Conservation (phyloP, 176 grass and related monocot species). For the Secale cereale region DNA sequence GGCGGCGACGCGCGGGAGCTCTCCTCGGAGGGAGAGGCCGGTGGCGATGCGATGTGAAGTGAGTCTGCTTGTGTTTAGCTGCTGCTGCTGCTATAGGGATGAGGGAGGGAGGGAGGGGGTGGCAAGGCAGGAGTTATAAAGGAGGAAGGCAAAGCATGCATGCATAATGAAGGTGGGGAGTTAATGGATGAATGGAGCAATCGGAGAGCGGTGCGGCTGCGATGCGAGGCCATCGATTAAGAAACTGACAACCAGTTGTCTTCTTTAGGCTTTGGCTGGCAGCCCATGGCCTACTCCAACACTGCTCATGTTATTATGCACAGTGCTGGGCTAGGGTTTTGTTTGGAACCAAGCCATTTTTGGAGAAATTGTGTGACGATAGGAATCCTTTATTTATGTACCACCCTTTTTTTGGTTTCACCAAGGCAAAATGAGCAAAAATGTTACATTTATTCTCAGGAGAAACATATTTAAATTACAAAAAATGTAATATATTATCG, state of each 20-base stretch:
- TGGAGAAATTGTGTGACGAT: neutral
- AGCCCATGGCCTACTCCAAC: neutral
- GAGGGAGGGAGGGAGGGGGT: slow-evolving; percentile 5
- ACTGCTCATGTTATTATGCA: neutral
- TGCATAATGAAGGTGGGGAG: slow-evolving; percentile 39
- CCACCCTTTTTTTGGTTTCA: neutral
- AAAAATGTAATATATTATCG: too few species aligned
- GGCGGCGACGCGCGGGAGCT: neutral
- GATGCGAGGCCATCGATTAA: neutral
- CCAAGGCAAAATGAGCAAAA: neutral
- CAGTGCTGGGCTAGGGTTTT: neutral
- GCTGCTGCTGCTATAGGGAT: neutral
- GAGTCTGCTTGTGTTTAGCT: neutral
- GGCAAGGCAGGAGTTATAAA: slow-evolving; percentile 34
- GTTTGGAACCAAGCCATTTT: neutral
- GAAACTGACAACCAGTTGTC: slow-evolving; percentile 25
- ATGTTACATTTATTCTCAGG: too few species aligned
- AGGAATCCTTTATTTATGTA: neutral
- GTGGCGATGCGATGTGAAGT: neutral
- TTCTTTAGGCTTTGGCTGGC: neutral
- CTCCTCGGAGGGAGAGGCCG: neutral
- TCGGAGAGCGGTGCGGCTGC: neutral
- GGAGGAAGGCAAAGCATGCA: slow-evolving; percentile 42
- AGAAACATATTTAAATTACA: too few species aligned
- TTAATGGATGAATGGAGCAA: slow-evolving; percentile 52